Base-by-base conservation (phyloP, 192 early-diverging fungal genomes). In the Umbelopsis isabellina region DNA sequence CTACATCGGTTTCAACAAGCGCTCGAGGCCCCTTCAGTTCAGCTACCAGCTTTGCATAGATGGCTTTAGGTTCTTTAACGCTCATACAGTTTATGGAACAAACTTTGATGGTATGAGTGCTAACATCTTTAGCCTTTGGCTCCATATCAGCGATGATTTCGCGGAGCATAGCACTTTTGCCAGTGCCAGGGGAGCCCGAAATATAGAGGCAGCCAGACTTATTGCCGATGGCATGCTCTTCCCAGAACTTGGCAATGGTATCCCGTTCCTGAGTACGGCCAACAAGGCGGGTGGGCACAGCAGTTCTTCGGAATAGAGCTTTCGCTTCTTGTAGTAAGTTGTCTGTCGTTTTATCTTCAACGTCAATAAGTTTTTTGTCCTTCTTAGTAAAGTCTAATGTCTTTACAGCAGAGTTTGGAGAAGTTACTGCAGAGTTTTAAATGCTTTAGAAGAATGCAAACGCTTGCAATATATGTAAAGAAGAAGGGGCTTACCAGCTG, bases 181-280 rank as follows among this genome's bases (percentile, higher is more conserved):
- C 97, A 21, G 97, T 98, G 5, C 97, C 97, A 0, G 97, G 97
- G 49, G 86, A 87, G 1, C 97, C 97, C 8, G 93, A 92, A 16
- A 98, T 89, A 75, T 98, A 98, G 37, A 93, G 78, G 61, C 87
- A 90, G 9, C 87, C 91, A 6, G 89, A 68, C 51, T 81, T 82
- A 35, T 81, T 71, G 0, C 35, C 74, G 11, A 88, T 22, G 12
- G 87, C 85, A 46, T 89, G 83, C 2, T 74, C 65, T 13, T 77
- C 49, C 72, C 83, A 83, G 69, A 94, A 94, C 2, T 65, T 23
- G 2, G 45, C 68, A 20, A 93, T 82, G 0, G 51, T 76, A 16
- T 70, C 52, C 18, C 88, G 74, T 74, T 94, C 93, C 8, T 53
- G 58, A 8, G 72, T 79, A 20, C 93, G 84, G 5, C 93, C 92